Conservation (phyloP, 225 moss, liverwort and hornwort species). For the Rhytidiadelphus loreus region DNA sequence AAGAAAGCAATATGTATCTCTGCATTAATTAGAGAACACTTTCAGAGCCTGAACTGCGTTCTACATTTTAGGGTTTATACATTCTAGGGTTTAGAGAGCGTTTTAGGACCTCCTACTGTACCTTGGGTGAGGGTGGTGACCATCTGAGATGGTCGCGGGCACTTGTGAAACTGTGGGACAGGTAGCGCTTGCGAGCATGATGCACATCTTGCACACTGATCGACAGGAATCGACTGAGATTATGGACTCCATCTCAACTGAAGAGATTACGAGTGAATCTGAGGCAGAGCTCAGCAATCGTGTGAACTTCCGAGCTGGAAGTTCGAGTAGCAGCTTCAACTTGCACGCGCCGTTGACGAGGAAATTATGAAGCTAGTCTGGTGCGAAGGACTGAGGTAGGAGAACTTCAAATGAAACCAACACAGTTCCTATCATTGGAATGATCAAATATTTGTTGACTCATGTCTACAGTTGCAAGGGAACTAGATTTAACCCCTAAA, state of each 20-base stretch:
- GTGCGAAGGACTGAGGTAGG: neutral
- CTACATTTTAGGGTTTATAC: too few species aligned
- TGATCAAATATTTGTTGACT: neutral
- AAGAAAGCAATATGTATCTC: neutral
- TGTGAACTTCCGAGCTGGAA: neutral
- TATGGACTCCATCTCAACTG: neutral
- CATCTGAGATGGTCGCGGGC: neutral
- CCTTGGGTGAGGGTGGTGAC: too few species aligned
- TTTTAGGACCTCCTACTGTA: neutral
- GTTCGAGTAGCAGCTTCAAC: neutral
- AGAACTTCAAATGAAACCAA: neutral
- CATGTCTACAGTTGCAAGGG: neutral
- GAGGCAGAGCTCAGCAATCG: neutral
- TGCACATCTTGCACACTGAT: neutral
- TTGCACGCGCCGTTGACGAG: neutral
- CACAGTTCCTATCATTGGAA: neutral
- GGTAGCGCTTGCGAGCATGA: neutral
- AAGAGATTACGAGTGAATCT: neutral
- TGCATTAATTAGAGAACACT: accelerated
- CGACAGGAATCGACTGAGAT: neutral
- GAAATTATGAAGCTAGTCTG: neutral
- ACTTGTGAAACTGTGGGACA: neutral
- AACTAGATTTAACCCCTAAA: neutral
- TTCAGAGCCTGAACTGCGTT: neutral
- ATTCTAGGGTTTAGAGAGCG: too few species aligned